Evolutionary conservation across 139 green algal genomes (phyloP), one percentile per base, ranked within the genome.

Genomic region (Coelastrella sp.): DNA sequence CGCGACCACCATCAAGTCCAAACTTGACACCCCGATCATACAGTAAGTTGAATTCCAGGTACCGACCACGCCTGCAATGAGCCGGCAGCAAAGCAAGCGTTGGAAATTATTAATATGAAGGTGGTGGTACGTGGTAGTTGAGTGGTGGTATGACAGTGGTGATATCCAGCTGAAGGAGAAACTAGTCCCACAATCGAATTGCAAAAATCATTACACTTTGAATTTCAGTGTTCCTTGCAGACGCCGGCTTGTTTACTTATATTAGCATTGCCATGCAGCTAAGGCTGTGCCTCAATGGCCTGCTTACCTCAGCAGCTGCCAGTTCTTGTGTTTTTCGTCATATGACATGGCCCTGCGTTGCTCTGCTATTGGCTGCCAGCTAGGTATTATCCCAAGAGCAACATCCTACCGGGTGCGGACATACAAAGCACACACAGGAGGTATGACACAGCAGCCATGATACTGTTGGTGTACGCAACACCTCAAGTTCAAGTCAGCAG

Each of bases 31-130:
- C 96, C 11, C 97, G 89, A 85, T 99, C 97, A 87, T 99, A 98
- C 84, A 99, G 87, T 73, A 99, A 87, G 91, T 99, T 99, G 93
- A 99, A 99, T 89, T 99, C 97, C 1, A 99, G 83, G 85, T 99
- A 99, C 0, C 95, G 88, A 2, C 95, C 93, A 0, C 95, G 83
- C 43, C 97, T 79, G 83, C 72, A 62, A 30, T 1, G 1, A 13
- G 37, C 21, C 41, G 9, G 27, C 35, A 73, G 34, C 57, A 34
- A 19, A n/a, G n/a, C n/a, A n/a, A n/a, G n/a, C n/a, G n/a, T n/a
- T n/a, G n/a, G n/a, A n/a, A n/a, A n/a, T n/a, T n/a, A n/a, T n/a
- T n/a, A n/a, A n/a, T n/a, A n/a, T n/a, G n/a, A n/a, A n/a, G n/a
- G n/a, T n/a, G n/a, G n/a, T n/a, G n/a, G n/a, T n/a, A n/a, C n/a